A percentile compares a stretch with the other conserved stretches of the same genome.
Evolutionary conservation across 768 basidiomycete species (phyloP).

Genomic region (Boletus coccyginus): DNA sequence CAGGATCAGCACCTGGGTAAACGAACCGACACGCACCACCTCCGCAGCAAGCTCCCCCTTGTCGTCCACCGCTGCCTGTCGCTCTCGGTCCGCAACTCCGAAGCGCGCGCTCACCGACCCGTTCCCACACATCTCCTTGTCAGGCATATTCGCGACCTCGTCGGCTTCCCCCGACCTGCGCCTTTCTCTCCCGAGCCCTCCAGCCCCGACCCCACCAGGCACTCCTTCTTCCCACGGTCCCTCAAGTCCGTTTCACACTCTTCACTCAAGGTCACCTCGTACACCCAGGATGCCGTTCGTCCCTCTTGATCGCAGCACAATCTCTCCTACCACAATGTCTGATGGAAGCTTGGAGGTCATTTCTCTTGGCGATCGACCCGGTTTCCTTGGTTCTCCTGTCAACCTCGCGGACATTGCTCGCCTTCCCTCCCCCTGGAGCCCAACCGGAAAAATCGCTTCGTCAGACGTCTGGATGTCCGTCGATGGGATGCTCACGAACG

Average conservation of each 20-base stretch:
- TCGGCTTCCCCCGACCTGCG: neutral
- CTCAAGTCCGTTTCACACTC: conserved; percentile 1
- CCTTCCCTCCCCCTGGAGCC: conserved; percentile 33
- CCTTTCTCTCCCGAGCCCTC: too few relatives aligned
- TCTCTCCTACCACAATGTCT: conserved; percentile 24
- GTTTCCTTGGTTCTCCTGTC: conserved; percentile 6
- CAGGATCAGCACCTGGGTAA: too few relatives aligned
- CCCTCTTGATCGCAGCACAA: conserved; percentile 21
- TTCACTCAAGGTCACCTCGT: conserved; percentile 2
- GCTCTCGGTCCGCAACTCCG: conserved; percentile 5
- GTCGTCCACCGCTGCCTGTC: conserved; percentile 1
- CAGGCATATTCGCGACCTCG: conserved; percentile 14
- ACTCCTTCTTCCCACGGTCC: too few relatives aligned
- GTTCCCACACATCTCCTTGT: conserved; percentile 20
- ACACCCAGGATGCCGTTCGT: conserved; percentile 14
- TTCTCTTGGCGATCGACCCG: conserved; percentile 12
- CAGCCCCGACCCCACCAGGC: too few relatives aligned
- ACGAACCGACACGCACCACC: conserved; percentile 1
- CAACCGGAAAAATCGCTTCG: conserved; percentile 6
- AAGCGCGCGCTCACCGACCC: conserved; percentile 1
- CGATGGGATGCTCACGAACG: conserved; percentile 17
- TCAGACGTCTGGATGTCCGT: conserved; percentile 25
- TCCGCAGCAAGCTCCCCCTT: conserved; percentile 6
- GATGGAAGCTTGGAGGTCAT: conserved; percentile 24
- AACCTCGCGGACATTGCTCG: neutral